A percentile compares a stretch with the other conserved stretches of the same genome.
These are phyloP conservation scores for Xylaria nigripes DNA, from an alignment of 495 filamentous ascomycete species.

Conservation along the genomic window DNA sequence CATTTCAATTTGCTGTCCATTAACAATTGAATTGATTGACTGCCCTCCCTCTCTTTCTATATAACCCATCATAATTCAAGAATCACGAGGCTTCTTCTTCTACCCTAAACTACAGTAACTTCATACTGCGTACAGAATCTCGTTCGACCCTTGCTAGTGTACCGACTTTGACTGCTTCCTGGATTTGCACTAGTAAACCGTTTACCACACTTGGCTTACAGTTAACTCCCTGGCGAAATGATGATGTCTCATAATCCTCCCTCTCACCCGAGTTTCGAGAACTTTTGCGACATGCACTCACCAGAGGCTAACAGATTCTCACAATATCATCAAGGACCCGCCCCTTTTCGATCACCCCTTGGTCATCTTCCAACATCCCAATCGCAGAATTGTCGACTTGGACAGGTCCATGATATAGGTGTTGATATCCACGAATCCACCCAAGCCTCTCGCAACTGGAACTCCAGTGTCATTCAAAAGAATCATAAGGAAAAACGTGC, in stretches of 20 bases:
- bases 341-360: constrained; percentile 14
- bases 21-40: constrained; percentile 4
- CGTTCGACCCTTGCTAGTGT: not conserved
- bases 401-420: constrained; percentile 24
- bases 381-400: constrained; percentile 27
- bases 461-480: constrained; percentile 9
- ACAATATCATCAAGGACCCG: constrained; percentile 8
- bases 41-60: not conserved
- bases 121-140: no score
- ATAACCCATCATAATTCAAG: no score
- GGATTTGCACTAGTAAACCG: not conserved
- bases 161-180: not conserved
- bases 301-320: constrained; percentile 3
- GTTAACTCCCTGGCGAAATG: not conserved
- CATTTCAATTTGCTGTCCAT: constrained; percentile 1
- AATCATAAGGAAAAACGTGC: constrained; percentile 7
- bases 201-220: not conserved
- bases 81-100: no score
- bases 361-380: constrained; percentile 27
- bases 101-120: no score
- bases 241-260: constrained; percentile 17
- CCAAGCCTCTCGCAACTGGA: not conserved
- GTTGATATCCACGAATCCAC: constrained; percentile 3
- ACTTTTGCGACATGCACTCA: constrained; percentile 18
- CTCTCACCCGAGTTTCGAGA: constrained; percentile 16